Base-by-base conservation (phyloP, 306 rosid genomes). In the Rosa lucieae region DNA sequence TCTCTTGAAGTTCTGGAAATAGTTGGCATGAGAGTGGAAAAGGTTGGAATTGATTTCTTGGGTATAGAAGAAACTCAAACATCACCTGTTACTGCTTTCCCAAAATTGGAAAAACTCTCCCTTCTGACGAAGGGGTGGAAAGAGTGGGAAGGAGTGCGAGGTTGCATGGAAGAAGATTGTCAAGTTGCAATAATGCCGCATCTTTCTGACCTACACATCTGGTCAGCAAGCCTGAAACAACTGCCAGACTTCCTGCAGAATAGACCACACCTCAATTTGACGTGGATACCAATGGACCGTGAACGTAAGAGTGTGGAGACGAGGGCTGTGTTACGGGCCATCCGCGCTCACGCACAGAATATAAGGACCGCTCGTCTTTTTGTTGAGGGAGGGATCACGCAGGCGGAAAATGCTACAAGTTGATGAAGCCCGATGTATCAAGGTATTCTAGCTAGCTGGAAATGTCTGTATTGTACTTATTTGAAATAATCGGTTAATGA, bases 121-220 rank as follows among this genome's bases (percentile, higher is more conserved):
- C 0, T 51, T 14, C 0, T 8, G 49, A 55, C 8, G 61, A 0
- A 2, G 2, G 67, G 39, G 13, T 32, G 6, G 39, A 12, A 61
- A 61, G 67, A 61, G 39, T 61, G 67, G 67, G 67, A 58, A 58
- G 65, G 65, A 58, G 29, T 58, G 65, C 32, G 2, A 61, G 67
- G 53, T 48, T 48, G 53, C 18, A 13, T 48, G 53, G 18, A 48
- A 48, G 4, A 55, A 8, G 61, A 53, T 53, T 53, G 21, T 53
- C 20, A 59, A 29, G 37, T 23, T 61, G 10, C 67, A 61, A 61
- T 59, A 59, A 59, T 59, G 66, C 66, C 66, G 6, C 26, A 26
- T 26, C 66, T 59, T 59, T 61, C 66, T n/a, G 1, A 1, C 13
- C 32, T 59, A 59, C 1, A 9, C 6, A 23, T 61, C 10, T 0